These are phyloP conservation scores for Delitschia confertaspora DNA, from an alignment of 495 filamentous ascomycete species.

Conservation along the genomic window DNA sequence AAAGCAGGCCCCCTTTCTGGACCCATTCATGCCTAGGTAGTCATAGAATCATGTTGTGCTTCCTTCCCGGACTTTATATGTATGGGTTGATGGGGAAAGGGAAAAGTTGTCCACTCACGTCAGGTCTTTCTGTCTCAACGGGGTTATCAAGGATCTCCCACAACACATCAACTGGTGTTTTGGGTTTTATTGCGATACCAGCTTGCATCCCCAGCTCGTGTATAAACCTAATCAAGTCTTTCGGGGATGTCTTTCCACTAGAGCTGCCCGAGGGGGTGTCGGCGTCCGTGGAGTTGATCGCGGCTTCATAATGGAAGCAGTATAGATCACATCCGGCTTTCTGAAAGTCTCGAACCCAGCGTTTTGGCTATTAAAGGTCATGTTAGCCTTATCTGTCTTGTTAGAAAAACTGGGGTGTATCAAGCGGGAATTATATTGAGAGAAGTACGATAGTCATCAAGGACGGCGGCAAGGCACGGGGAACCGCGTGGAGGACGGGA, in stretches of 20 bases:
- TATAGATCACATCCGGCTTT: constrained; percentile 93
- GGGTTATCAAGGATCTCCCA: constrained; percentile 74
- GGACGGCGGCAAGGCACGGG: constrained; percentile 20
- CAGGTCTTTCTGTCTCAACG: constrained; percentile 67
- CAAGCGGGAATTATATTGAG: constrained; percentile 25
- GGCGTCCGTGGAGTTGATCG: constrained; percentile 71
- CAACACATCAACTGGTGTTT: constrained; percentile 78
- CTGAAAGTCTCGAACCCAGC: constrained; percentile 93
- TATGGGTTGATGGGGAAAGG: neutral
- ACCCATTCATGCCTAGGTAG: constrained; percentile 10
- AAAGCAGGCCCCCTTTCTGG: constrained; percentile 1
- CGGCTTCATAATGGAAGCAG: constrained; percentile 99
- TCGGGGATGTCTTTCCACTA: constrained; percentile 62
- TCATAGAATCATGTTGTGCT: no score
- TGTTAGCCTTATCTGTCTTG: constrained; percentile 11
- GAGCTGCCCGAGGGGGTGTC: constrained; percentile 61
- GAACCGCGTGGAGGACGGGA: constrained; percentile 2
- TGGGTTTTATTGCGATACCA: constrained; percentile 92
- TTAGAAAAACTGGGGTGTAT: no score
- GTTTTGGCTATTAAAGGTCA: constrained; percentile 61
- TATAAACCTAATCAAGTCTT: constrained; percentile 79
- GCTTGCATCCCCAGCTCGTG: constrained; percentile 83
- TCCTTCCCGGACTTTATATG: neutral
- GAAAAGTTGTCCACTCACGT: constrained; percentile 54
- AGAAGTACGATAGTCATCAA: no score